phyloP scores from a whole-genome alignment of 225 moss, liverwort and hornwort genomes.

The Antitrichia curtipendula region DNA sequence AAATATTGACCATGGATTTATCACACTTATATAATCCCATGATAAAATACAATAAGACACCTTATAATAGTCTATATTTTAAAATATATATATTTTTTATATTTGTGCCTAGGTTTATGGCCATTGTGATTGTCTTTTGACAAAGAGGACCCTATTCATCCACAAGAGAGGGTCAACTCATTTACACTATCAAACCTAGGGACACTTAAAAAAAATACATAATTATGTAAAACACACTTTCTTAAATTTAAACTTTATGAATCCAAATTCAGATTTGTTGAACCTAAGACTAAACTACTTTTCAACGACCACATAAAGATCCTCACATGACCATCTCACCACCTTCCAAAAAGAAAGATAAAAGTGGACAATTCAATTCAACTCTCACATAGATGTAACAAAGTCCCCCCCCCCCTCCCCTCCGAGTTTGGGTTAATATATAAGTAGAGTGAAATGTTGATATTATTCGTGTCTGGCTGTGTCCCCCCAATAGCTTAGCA shows the following conservation, averaged over 20 bases:
- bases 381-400: not conserved
- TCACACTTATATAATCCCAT: not conserved
- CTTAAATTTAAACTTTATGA: not conserved
- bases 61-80: not conserved
- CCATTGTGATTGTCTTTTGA: not conserved
- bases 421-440: no score
- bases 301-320: not conserved
- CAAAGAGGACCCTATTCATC: not conserved
- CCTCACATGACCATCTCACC: not conserved
- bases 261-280: not conserved
- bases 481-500: not conserved
- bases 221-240: no score
- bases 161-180: rapidly evolving
- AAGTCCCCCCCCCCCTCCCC: no score
- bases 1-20: not conserved
- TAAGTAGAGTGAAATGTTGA: not conserved
- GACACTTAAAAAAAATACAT: not conserved
- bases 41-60: rapidly evolving
- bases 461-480: not conserved
- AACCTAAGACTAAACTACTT: not conserved
- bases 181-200: not conserved
- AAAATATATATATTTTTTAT: not conserved
- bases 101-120: rapidly evolving
- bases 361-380: not conserved
- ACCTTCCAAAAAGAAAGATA: not conserved